Conservation (phyloP, 2,329 filamentous ascomycete species). For the Ilyonectria mors-panacis region DNA sequence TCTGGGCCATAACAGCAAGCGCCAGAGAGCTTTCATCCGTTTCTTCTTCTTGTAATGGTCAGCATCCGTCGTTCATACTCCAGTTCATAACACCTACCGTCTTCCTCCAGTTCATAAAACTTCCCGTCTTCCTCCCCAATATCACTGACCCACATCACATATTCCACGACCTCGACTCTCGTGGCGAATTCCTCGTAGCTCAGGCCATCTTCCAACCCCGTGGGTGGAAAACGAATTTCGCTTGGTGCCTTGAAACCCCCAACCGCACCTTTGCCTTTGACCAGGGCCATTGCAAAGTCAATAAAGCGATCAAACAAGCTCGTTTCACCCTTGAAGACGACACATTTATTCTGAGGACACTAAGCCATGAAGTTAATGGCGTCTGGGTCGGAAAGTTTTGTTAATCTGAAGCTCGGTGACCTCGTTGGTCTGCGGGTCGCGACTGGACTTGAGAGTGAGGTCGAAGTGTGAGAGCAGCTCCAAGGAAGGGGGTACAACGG, state of each 20-base stretch:
- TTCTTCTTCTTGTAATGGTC: not conserved
- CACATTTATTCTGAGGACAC: conserved; percentile 32
- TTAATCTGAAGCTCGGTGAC: conserved; percentile 30
- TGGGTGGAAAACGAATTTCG: conserved; percentile 37
- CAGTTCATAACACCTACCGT: conserved; percentile 24
- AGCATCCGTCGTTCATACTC: not conserved
- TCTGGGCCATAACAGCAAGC: conserved; percentile 1
- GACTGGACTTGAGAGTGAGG: conserved; percentile 26
- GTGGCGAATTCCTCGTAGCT: conserved; percentile 41
- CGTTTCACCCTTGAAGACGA: conserved; percentile 43
- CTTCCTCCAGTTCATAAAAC: too few species aligned
- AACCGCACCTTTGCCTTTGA: conserved; percentile 17
- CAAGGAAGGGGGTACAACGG: conserved; percentile 21
- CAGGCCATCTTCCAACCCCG: conserved; percentile 40
- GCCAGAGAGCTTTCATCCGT: not conserved
- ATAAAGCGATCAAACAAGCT: conserved; percentile 39
- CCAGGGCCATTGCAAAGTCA: conserved; percentile 31
- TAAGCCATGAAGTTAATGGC: conserved; percentile 47
- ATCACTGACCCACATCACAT: conserved; percentile 41
- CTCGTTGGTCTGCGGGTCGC: conserved; percentile 19
- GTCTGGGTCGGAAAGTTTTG: conserved; percentile 32
- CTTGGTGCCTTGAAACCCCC: conserved; percentile 34
- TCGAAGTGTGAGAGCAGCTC: conserved; percentile 35
- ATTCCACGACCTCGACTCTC: conserved; percentile 47
- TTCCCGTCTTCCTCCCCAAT: conserved; percentile 20